Evolutionary conservation across 2,329 filamentous ascomycete genomes (phyloP).

Genomic region (Claviceps africana): DNA sequence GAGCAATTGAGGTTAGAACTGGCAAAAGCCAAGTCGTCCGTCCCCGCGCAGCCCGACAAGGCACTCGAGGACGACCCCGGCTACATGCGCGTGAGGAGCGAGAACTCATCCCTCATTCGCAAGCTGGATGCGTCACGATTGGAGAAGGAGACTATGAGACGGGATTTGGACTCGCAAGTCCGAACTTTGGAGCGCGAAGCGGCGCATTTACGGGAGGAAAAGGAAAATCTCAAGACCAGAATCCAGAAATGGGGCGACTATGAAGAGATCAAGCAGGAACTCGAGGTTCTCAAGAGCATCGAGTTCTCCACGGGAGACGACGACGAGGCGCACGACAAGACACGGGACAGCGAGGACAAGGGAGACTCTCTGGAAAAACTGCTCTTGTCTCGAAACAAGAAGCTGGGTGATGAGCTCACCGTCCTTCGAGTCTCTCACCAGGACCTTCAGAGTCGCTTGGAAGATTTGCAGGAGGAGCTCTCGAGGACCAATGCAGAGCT

Average conservation of each 20-base stretch:
- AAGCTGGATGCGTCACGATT: slow-evolving; percentile 74
- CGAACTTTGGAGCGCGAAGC: slow-evolving; percentile 70
- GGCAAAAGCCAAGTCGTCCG: slow-evolving; percentile 65
- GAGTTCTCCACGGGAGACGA: slow-evolving; percentile 89
- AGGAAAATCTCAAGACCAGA: slow-evolving; percentile 65
- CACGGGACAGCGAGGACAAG: slow-evolving; percentile 28
- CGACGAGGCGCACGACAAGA: slow-evolving; percentile 41
- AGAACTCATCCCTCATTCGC: slow-evolving; percentile 82
- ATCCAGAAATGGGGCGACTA: slow-evolving; percentile 87
- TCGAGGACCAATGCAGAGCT: slow-evolving; percentile 73
- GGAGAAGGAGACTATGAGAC: slow-evolving; percentile 69
- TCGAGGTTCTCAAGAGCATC: slow-evolving; percentile 94
- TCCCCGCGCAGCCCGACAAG: slow-evolving; percentile 44
- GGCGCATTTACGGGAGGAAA: slow-evolving; percentile 60
- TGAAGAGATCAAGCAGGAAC: slow-evolving; percentile 87
- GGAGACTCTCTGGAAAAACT: slow-evolving; percentile 83
- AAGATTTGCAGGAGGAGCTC: slow-evolving; percentile 70
- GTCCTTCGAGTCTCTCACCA: slow-evolving; percentile 87
- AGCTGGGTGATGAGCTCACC: slow-evolving; percentile 84
- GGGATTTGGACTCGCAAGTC: slow-evolving; percentile 60
- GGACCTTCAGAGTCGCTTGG: slow-evolving; percentile 69
- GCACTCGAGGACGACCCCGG: slow-evolving; percentile 77
- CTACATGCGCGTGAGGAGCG: slow-evolving; percentile 76
- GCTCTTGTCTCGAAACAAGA: slow-evolving; percentile 86
- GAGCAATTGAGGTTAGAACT: slow-evolving; percentile 85